Percentiles rank a stretch among this genome's conserved stretches.
phyloP scores from a whole-genome alignment of 345 rosid species.

The Arabis alpina region DNA sequence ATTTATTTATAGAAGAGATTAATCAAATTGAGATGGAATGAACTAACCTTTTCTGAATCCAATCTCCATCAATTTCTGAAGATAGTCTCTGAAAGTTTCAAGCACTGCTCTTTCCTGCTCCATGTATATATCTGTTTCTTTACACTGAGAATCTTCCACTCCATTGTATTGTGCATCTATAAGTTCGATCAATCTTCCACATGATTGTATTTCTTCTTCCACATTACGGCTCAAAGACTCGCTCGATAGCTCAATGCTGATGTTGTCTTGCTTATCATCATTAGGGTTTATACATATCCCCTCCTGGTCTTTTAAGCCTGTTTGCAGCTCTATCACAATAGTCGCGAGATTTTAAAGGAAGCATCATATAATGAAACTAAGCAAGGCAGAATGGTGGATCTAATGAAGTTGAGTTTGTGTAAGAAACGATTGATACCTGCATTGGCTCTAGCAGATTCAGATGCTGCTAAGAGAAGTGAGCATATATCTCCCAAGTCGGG shows the following conservation, averaged over 20 bases:
- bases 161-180: slow-evolving; percentile 40
- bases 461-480: slow-evolving; percentile 34
- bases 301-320: slow-evolving; percentile 24
- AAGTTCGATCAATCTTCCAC: slow-evolving; percentile 36
- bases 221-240: slow-evolving; percentile 18
- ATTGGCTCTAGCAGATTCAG: slow-evolving; percentile 14
- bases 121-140: slow-evolving; percentile 16
- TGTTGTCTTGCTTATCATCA: slow-evolving; percentile 26
- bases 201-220: slow-evolving; percentile 20
- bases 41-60: slow-evolving; percentile 43
- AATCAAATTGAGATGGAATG: not conserved
- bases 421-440: slow-evolving; percentile 33
- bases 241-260: not conserved
- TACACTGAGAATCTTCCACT: slow-evolving; percentile 13
- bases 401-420: not conserved
- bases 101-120: slow-evolving; percentile 54
- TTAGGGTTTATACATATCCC: slow-evolving; percentile 4
- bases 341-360: not conserved
- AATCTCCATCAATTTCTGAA: slow-evolving; percentile 40
- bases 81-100: slow-evolving; percentile 46
- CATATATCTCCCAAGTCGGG: slow-evolving; percentile 22
- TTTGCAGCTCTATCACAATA: slow-evolving; percentile 1
- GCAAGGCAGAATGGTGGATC: slow-evolving; percentile 4
- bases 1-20: not conserved
- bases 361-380: slow-evolving; percentile 2